A percentile compares a stretch with the other conserved stretches of the same genome.
Conservation (phyloP, 352 stramenopile species). For the Phytophthora multivora region DNA sequence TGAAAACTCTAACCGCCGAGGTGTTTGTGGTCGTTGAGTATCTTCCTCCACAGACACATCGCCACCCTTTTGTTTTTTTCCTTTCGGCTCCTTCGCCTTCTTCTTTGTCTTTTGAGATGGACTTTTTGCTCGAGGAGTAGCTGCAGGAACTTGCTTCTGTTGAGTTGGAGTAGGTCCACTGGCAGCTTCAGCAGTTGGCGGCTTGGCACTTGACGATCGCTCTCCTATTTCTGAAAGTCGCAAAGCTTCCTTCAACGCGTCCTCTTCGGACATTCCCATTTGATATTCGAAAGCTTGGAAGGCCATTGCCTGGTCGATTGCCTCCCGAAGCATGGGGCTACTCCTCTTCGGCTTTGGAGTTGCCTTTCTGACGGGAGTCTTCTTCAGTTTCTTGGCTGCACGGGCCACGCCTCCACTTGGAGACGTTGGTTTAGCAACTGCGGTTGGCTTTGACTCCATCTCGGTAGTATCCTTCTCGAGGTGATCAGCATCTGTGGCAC, state of each 20-base stretch:
- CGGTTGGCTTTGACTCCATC: conserved; percentile 1
- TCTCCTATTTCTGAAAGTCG: conserved; percentile 33
- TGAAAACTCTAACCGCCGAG: conserved; percentile 28
- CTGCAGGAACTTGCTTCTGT: conserved; percentile 16
- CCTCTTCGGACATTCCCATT: conserved; percentile 38
- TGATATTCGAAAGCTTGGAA: conserved; percentile 39
- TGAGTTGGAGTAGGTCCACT: conserved; percentile 15
- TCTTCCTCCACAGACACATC: conserved; percentile 7
- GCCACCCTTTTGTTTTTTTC: background rate
- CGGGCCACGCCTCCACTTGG: background rate
- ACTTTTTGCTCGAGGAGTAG: conserved; percentile 14
- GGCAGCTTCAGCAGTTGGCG: background rate
- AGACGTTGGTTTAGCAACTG: conserved; percentile 1
- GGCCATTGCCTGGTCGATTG: conserved; percentile 32
- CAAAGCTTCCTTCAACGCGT: conserved; percentile 37
- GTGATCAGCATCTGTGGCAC: background rate
- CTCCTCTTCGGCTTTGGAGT: conserved; percentile 4
- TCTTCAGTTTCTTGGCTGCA: conserved; percentile 3
- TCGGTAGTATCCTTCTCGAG: background rate
- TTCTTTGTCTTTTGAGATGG: conserved; percentile 16
- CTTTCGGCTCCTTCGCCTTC: conserved; percentile 15
- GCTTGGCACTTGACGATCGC: conserved; percentile 16
- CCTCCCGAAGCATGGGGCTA: conserved; percentile 5
- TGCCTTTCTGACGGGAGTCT: conserved; percentile 3
- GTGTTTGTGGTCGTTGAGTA: conserved; percentile 22